Evolutionary conservation across 176 grass and related monocot species (phyloP), one percentile per base, ranked within the genome.

Genomic region (Avena sativa): DNA sequence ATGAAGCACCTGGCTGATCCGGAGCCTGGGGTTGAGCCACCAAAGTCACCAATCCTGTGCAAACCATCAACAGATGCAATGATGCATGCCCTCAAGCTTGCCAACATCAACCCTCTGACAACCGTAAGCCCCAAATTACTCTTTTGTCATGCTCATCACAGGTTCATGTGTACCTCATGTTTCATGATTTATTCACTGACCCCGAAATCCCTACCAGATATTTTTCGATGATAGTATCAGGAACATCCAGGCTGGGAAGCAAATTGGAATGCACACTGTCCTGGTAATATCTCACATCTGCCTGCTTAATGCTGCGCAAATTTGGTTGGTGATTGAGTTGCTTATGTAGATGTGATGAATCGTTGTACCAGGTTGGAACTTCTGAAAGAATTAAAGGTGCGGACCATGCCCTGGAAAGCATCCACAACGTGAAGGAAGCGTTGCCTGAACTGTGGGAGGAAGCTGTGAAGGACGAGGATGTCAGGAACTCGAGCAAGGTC

Each of bases 341-440:
- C 47, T 17, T 9, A 68, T 53, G 12, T 28, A 8, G 79, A 48
- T 78, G 10, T 78, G 79, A 80, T 81, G 20, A 55, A 76, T 76
- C 62, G 15, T 21, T 85, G 77, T 56, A 52, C 20, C 87, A 98
- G 95, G 88, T 98, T 81, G 95, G 93, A 63, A 92, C 85, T 58
- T 95, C 88, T 25, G 86, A 92, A 58, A 92, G 89, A 74, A 88
- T 78, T 36, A 91, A 93, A 82, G 95, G 93, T 23, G 95, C 95
- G n/a, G 95, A 95, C 85, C 77, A 98, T 82, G 91, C 93, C 2
- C 60, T 98, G 57, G 93, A 98, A 75, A 95, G 86, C 71, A 81
- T 98, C 28, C 95, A 98, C 86, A 95, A 98, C 88, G 81, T 95
- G 58, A 95, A 91, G 89, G 91, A 95, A 58, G 95, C 93, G 0